Evolutionary conservation across 495 filamentous ascomycete genomes (phyloP).

Genomic region (Chlorociboria aeruginascens): DNA sequence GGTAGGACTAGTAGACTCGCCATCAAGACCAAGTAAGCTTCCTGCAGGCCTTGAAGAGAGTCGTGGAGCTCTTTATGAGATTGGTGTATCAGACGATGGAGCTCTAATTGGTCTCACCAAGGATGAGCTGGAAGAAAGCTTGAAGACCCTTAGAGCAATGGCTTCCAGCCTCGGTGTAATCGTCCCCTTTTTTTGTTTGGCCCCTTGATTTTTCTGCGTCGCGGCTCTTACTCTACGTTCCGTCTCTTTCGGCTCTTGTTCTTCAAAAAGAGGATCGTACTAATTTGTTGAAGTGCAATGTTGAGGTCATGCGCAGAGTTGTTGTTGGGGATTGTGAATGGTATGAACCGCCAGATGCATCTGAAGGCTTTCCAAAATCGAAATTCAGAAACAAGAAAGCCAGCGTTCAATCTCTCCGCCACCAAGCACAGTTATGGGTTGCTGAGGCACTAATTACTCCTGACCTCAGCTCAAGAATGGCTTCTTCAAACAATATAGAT

Average conservation of each 20-base stretch:
- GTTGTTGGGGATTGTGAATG: constrained; percentile 80
- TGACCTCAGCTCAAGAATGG: constrained; percentile 28
- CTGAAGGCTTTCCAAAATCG: not conserved
- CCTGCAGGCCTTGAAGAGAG: constrained; percentile 83
- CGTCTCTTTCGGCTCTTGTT: no score
- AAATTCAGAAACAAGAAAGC: not conserved
- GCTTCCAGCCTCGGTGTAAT: constrained; percentile 66
- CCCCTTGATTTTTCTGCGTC: no score
- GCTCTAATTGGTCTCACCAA: constrained; percentile 79
- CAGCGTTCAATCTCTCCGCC: constrained; percentile 5
- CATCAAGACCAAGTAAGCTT: constrained; percentile 48
- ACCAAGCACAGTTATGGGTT: constrained; percentile 62
- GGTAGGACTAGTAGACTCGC: constrained; percentile 33
- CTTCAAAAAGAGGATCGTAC: no score
- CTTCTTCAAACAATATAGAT: no score
- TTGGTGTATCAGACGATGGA: constrained; percentile 91
- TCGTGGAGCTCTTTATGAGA: constrained; percentile 87
- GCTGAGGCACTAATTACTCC: constrained; percentile 74
- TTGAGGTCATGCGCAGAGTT: constrained; percentile 77
- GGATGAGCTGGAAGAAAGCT: constrained; percentile 85
- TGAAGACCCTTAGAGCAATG: constrained; percentile 76
- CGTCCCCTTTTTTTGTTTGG: no score
- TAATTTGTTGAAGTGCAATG: constrained; percentile 38
- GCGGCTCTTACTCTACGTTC: no score
- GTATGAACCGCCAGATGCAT: constrained; percentile 20